A percentile compares a stretch with the other conserved stretches of the same genome.
Conservation (phyloP, 225 moss, liverwort and hornwort genomes). For the Sphagnum tenellum region DNA sequence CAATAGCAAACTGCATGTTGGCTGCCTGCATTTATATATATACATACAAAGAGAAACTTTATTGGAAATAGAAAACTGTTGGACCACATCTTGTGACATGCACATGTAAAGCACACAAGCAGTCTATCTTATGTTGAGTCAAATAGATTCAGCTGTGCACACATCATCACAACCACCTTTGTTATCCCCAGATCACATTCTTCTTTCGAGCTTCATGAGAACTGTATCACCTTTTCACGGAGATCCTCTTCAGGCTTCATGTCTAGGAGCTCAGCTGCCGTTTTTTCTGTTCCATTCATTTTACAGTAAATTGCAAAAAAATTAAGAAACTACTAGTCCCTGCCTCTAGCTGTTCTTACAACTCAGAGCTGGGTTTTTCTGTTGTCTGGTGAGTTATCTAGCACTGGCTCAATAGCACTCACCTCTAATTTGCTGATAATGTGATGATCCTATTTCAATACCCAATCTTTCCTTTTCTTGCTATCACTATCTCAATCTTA, state of each 20-base stretch:
- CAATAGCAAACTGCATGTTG: slow-evolving; percentile 52
- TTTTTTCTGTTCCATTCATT: slow-evolving; percentile 45
- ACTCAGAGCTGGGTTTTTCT: not conserved
- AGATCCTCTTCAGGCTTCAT: slow-evolving; percentile 70
- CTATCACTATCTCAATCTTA: not conserved
- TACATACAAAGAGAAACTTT: too few relatives aligned
- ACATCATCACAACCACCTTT: too few relatives aligned
- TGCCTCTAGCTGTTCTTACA: too few relatives aligned
- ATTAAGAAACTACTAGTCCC: not conserved
- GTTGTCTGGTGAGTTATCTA: not conserved
- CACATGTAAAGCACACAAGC: too few relatives aligned
- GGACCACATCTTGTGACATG: too few relatives aligned
- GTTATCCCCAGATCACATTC: too few relatives aligned
- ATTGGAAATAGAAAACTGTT: too few relatives aligned
- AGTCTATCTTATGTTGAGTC: too few relatives aligned
- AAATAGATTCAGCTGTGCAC: too few relatives aligned
- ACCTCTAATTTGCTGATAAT: not conserved
- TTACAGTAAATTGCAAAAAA: not conserved
- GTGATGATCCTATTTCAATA: not conserved
- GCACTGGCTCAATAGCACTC: not conserved
- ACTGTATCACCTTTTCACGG: slow-evolving; percentile 49
- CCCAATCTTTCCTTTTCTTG: not conserved
- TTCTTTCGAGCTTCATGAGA: too few relatives aligned
- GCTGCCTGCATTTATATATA: slow-evolving; percentile 20
- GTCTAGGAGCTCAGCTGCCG: slow-evolving; percentile 43